phyloP scores from a whole-genome alignment of 2,329 filamentous ascomycete species.

The Nemania diffusa region DNA sequence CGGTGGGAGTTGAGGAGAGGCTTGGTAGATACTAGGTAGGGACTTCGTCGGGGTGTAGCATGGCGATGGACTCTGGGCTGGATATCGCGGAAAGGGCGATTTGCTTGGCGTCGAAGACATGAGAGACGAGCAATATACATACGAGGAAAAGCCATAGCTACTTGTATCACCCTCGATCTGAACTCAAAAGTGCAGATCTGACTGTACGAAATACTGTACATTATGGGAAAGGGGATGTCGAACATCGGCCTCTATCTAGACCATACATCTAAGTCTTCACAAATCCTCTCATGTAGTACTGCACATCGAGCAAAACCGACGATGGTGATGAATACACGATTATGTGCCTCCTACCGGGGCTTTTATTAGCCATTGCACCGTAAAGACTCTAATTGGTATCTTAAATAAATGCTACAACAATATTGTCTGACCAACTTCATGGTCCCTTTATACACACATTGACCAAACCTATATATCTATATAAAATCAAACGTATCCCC shows the following conservation, averaged over 20 bases:
- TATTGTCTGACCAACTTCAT: not conserved
- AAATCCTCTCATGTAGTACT: not conserved
- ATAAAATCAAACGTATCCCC: constrained; percentile 97
- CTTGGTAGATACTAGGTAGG: too few species aligned
- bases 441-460: not conserved
- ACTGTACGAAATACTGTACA: constrained; percentile 47
- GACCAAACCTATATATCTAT: constrained; percentile 53
- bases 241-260: constrained; percentile 14
- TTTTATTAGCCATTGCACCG: not conserved
- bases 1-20: too few species aligned
- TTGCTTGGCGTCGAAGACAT: constrained; percentile 42
- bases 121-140: constrained; percentile 47
- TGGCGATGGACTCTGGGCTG: not conserved
- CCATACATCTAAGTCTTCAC: constrained; percentile 10
- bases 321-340: not conserved
- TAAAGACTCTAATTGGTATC: constrained; percentile 16
- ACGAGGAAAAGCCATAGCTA: constrained; percentile 32
- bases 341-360: not conserved
- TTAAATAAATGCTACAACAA: constrained; percentile 3
- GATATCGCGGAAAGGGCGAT: not conserved
- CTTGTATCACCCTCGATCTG: constrained; percentile 34
- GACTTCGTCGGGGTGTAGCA: not conserved
- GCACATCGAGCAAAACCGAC: not conserved
- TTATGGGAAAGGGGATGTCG: constrained; percentile 18
- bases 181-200: constrained; percentile 41